Evolutionary conservation across 1,139 yeast species (phyloP).

Genomic region (Blastobotrys buckinghamii): DNA sequence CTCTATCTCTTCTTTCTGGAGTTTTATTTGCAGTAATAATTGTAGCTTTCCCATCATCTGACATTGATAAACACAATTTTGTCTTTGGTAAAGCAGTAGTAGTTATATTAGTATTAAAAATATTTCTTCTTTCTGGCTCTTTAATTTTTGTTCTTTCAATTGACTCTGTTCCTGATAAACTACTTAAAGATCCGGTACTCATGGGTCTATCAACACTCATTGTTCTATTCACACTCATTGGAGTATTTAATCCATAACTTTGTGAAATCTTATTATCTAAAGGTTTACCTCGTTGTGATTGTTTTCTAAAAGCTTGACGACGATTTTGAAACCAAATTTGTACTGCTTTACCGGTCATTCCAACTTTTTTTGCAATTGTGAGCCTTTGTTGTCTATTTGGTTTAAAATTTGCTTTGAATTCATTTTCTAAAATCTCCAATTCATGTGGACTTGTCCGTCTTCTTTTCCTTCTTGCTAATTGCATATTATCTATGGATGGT

Average conservation of each 20-base stretch:
- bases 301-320: slow-evolving; percentile 74
- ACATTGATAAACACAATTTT: slow-evolving; percentile 31
- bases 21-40: slow-evolving; percentile 16
- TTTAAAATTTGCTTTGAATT: slow-evolving; percentile 68
- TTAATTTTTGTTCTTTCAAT: background rate
- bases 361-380: slow-evolving; percentile 69
- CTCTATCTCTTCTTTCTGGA: slow-evolving; percentile 1
- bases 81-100: background rate
- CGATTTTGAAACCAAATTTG: slow-evolving; percentile 98
- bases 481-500: slow-evolving; percentile 83
- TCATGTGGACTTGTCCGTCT: slow-evolving; percentile 92
- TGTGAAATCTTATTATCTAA: background rate
- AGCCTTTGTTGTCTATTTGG: slow-evolving; percentile 74
- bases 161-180: background rate
- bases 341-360: slow-evolving; percentile 95
- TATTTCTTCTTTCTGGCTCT: background rate
- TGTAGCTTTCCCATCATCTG: slow-evolving; percentile 34
- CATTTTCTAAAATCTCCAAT: slow-evolving; percentile 69
- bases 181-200: background rate
- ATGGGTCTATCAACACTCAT: background rate
- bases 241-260: background rate
- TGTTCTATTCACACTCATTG: background rate
- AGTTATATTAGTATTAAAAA: background rate
- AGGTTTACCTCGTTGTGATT: slow-evolving; percentile 5
- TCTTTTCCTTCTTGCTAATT: slow-evolving; percentile 85